A percentile compares a stretch with the other conserved stretches of the same genome.
These are phyloP conservation scores for Aspergillus sp. DNA, from an alignment of 2,329 filamentous ascomycete species.

Conservation along the genomic window DNA sequence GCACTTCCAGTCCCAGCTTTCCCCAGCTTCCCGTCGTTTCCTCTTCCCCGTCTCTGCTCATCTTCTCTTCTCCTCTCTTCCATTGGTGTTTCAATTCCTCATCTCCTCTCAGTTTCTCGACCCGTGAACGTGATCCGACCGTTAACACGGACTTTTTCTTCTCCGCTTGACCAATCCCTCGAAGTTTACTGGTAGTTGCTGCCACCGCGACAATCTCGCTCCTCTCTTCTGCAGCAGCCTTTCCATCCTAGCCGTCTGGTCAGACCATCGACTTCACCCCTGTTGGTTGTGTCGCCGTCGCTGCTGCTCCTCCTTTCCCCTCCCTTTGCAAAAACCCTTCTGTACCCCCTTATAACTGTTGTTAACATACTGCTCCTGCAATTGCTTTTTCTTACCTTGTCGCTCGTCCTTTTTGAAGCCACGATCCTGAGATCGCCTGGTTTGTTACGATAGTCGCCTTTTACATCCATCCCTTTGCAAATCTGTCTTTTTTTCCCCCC, in stretches of 20 bases:
- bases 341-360: background rate
- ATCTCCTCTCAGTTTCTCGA: slow-evolving; percentile 6
- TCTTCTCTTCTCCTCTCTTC: slow-evolving; percentile 7
- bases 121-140: slow-evolving; percentile 11
- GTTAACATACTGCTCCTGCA: slow-evolving; percentile 6
- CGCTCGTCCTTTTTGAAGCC: background rate
- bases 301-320: slow-evolving; percentile 6
- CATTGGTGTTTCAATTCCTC: slow-evolving; percentile 7
- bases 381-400: background rate
- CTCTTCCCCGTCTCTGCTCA: slow-evolving; percentile 1
- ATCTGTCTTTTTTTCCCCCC: background rate
- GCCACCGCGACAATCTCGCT: slow-evolving; percentile 9
- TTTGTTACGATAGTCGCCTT: background rate
- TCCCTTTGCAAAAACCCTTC: slow-evolving; percentile 4
- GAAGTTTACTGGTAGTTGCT: slow-evolving; percentile 10
- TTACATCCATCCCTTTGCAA: background rate
- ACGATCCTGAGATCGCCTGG: background rate
- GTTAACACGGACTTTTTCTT: slow-evolving; percentile 11
- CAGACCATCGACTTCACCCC: slow-evolving; percentile 12
- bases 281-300: slow-evolving; percentile 3
- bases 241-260: slow-evolving; percentile 18
- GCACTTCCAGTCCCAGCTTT: slow-evolving; percentile 18
- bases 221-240: slow-evolving; percentile 16
- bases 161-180: slow-evolving; percentile 13
- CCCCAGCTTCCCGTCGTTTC: slow-evolving; percentile 21